These are phyloP conservation scores for Neurospora tetraspora DNA, from an alignment of 495 filamentous ascomycete species.

Conservation along the genomic window DNA sequence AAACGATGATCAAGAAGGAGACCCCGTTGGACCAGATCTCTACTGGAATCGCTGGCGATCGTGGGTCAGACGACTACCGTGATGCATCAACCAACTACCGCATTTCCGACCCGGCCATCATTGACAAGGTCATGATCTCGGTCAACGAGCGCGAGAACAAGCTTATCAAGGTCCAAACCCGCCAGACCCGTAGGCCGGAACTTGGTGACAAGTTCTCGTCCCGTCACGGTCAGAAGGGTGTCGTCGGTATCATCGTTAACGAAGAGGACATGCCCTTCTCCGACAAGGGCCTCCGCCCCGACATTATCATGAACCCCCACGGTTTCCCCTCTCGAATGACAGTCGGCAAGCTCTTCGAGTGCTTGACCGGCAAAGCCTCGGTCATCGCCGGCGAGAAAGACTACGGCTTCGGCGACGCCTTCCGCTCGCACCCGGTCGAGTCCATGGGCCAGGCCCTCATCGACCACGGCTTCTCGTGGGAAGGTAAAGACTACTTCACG, in stretches of 20 bases:
- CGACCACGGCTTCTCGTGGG: conserved; percentile 84
- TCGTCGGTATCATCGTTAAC: conserved; percentile 88
- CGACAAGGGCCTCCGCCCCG: conserved; percentile 78
- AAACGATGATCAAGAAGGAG: conserved; percentile 83
- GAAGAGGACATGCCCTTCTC: conserved; percentile 97
- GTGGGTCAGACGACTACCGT: conserved; percentile 50
- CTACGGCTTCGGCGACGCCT: conserved; percentile 79
- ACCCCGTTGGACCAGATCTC: conserved; percentile 62
- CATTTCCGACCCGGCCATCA: conserved; percentile 71
- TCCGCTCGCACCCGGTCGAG: conserved; percentile 84
- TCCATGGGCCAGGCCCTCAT: conserved; percentile 80
- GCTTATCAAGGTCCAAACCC: conserved; percentile 81
- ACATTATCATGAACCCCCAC: conserved; percentile 99
- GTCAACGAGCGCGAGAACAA: conserved; percentile 70
- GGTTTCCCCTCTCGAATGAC: conserved; percentile 99
- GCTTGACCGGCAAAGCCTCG: conserved; percentile 88
- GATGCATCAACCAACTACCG: conserved; percentile 71
- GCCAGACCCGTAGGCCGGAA: conserved; percentile 88
- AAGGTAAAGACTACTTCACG: conserved; percentile 92
- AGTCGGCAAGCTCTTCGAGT: conserved; percentile 94
- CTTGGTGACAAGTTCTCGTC: conserved; percentile 98
- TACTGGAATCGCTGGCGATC: conserved; percentile 53
- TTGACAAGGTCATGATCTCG: conserved; percentile 90
- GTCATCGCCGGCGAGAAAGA: conserved; percentile 71
- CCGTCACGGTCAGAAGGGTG: conserved; percentile 97